Evolutionary conservation across 1,139 yeast species (phyloP).

Genomic region (Citeromyces hawaiiensis): DNA sequence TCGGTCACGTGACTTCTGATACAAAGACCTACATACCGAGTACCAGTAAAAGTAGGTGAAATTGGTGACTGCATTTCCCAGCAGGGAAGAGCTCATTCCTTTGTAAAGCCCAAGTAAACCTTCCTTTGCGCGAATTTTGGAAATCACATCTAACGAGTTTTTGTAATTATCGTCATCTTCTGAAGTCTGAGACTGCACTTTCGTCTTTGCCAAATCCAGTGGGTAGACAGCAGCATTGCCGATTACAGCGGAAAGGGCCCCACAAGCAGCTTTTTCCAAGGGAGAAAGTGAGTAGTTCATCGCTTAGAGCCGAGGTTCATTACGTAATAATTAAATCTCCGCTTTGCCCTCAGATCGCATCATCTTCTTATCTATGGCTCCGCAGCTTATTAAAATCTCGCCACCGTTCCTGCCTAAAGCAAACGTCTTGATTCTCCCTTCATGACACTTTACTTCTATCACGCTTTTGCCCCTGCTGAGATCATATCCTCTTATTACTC

Average conservation of each 20-base stretch:
- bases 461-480: conserved; percentile 21
- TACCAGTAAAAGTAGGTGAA: conserved; percentile 86
- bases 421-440: conserved; percentile 36
- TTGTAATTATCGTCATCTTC: conserved; percentile 26
- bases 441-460: conserved; percentile 16
- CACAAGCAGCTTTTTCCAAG: conserved; percentile 68
- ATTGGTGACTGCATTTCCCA: conserved; percentile 70
- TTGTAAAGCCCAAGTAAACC: conserved; percentile 68
- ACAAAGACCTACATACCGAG: conserved; percentile 52
- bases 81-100: conserved; percentile 56
- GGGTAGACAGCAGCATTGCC: conserved; percentile 79
- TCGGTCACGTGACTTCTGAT: conserved; percentile 20
- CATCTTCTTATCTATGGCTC: conserved; percentile 25
- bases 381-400: conserved; percentile 30
- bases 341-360: not conserved
- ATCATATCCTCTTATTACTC: conserved; percentile 47
- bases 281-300: conserved; percentile 21
- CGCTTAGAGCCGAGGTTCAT: conserved; percentile 1
- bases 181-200: conserved; percentile 48
- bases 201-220: conserved; percentile 57
- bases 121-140: conserved; percentile 37
- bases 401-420: conserved; percentile 14
- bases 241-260: conserved; percentile 72
- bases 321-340: conserved; percentile 1
- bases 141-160: conserved; percentile 50